These are phyloP conservation scores for Acorus calamus DNA, from an alignment of 106 monocot genomes.

Conservation along the genomic window DNA sequence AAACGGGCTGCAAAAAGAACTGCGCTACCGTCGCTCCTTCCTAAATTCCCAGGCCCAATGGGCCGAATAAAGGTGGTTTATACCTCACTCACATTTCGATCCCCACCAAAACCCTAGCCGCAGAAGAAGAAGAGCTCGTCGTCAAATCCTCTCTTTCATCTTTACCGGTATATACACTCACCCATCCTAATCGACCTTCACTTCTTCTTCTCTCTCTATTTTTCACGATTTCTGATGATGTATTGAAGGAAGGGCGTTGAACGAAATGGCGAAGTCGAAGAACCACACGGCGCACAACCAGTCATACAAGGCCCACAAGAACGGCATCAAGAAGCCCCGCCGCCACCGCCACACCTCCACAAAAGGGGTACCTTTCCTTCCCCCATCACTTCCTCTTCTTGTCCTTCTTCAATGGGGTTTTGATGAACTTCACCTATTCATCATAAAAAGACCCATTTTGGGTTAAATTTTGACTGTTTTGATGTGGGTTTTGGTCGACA, in stretches of 20 bases:
- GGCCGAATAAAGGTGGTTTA: no score
- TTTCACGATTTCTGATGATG: no score
- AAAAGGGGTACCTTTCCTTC: constrained; percentile 26
- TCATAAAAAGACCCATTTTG: no score
- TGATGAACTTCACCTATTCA: neutral
- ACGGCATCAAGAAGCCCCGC: constrained; percentile 60
- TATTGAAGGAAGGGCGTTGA: no score
- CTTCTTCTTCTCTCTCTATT: neutral
- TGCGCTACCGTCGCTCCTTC: no score
- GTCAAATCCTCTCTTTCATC: neutral
- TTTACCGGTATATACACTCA: neutral
- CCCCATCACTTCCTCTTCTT: neutral
- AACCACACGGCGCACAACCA: constrained; percentile 68
- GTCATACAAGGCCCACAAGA: constrained; percentile 54
- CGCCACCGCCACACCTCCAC: constrained; percentile 47
- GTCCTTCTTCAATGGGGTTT: neutral
- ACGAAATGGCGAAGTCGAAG: constrained; percentile 60
- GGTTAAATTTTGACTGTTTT: no score
- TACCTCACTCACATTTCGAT: no score
- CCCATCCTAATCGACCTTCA: neutral
- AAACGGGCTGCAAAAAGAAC: no score
- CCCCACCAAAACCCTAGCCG: no score
- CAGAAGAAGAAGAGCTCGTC: no score
- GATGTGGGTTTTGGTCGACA: no score
- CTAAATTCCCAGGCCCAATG: no score